Conservation (phyloP, 768 basidiomycete species). For the Sutorius australiensis region DNA sequence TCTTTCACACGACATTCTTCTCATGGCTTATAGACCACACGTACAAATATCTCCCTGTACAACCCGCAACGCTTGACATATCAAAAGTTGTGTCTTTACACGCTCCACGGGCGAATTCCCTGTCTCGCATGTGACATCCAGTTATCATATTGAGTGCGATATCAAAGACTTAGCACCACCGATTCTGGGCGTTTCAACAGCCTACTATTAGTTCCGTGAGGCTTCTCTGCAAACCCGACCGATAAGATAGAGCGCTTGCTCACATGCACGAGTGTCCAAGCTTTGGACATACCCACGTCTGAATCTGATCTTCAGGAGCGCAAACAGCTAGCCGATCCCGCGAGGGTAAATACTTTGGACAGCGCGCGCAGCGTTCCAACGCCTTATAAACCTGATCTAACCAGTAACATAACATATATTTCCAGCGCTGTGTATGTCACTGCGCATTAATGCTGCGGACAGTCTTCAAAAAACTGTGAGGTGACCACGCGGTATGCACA, state of each 20-base stretch:
- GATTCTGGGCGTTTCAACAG: too few species aligned
- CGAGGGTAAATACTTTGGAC: too few species aligned
- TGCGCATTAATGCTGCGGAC: too few species aligned
- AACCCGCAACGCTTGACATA: not conserved
- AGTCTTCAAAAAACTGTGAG: too few species aligned
- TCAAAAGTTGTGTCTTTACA: not conserved
- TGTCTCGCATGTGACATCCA: not conserved
- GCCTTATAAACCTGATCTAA: not conserved
- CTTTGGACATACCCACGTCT: too few species aligned
- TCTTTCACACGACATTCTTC: not conserved
- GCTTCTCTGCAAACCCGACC: not conserved
- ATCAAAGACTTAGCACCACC: not conserved
- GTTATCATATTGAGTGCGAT: not conserved
- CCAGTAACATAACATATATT: not conserved
- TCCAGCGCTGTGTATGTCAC: not conserved
- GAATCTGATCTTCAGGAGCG: too few species aligned
- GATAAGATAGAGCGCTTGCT: not conserved
- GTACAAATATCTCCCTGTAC: not conserved
- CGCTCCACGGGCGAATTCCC: not conserved
- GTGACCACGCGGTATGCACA: too few species aligned
- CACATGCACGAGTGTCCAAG: too few species aligned
- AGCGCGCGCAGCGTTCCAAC: not conserved
- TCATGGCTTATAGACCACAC: not conserved
- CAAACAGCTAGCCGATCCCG: too few species aligned
- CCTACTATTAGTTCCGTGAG: not conserved